Percentiles rank a stretch among this genome's conserved stretches.
Evolutionary conservation across 2,329 filamentous ascomycete species (phyloP).

Genomic region (Metarhizium brunneum): DNA sequence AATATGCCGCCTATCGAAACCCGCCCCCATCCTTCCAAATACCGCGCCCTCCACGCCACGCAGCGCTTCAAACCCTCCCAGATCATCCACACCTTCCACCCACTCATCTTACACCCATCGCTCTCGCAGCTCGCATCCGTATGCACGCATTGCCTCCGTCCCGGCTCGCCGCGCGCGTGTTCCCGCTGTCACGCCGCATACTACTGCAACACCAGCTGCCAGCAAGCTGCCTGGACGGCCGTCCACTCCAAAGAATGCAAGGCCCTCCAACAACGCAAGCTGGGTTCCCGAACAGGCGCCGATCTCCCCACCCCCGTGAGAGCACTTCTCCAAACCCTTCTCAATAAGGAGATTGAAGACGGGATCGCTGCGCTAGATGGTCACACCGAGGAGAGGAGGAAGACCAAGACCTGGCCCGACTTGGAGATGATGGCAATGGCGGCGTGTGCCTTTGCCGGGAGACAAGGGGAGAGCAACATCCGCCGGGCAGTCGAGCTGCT

Average conservation of each 20-base stretch:
- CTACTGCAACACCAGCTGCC: constrained; percentile 48
- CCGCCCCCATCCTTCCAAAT: constrained; percentile 23
- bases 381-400: constrained; percentile 30
- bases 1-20: constrained; percentile 13
- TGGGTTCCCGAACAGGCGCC: constrained; percentile 11
- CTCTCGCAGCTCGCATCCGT: constrained; percentile 28
- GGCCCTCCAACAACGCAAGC: constrained; percentile 24
- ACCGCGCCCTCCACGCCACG: constrained; percentile 37
- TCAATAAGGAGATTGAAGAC: constrained; percentile 24
- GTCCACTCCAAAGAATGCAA: constrained; percentile 48
- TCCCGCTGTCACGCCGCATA: constrained; percentile 41
- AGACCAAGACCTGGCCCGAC: constrained; percentile 31
- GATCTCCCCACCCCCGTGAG: constrained; percentile 45
- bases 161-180: constrained; percentile 30
- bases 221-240: constrained; percentile 42
- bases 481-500: constrained; percentile 35
- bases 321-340: constrained; percentile 41
- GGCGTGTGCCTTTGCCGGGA: constrained; percentile 31
- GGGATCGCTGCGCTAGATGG: constrained; percentile 34
- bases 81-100: constrained; percentile 34
- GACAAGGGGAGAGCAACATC: constrained; percentile 26
- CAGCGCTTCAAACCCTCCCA: constrained; percentile 33
- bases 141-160: constrained; percentile 41
- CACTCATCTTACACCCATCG: constrained; percentile 38
- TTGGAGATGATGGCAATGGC: constrained; percentile 38